A percentile compares a stretch with the other conserved stretches of the same genome.
Evolutionary conservation across 148 eudicot species (phyloP).

Genomic region (Rheum nobile): DNA sequence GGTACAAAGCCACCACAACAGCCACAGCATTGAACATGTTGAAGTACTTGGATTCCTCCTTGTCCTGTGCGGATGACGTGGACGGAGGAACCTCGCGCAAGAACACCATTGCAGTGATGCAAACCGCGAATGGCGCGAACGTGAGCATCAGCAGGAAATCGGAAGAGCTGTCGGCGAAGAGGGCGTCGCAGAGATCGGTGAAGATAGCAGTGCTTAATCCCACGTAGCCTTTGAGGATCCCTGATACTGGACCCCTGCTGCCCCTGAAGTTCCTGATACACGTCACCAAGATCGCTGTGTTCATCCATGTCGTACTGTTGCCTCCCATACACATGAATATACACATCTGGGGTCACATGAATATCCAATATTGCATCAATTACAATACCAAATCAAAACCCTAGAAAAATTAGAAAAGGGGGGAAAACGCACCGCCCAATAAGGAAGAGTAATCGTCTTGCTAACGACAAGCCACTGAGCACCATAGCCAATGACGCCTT

Average conservation of each 20-base stretch:
- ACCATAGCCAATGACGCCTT: constrained; percentile 56
- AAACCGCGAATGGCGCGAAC: constrained; percentile 39
- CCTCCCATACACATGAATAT: constrained; percentile 35
- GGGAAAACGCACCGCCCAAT: constrained; percentile 45
- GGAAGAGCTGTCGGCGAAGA: constrained; percentile 47
- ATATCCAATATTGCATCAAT: background rate
- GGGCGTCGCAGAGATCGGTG: constrained; percentile 47
- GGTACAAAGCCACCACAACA: constrained; percentile 47
- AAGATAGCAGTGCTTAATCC: constrained; percentile 57
- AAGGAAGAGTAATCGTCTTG: constrained; percentile 38
- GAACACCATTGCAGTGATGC: constrained; percentile 50
- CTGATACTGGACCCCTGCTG: constrained; percentile 46
- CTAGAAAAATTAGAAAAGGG: background rate
- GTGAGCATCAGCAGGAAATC: constrained; percentile 51
- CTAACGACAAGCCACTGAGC: constrained; percentile 69
- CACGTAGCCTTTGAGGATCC: constrained; percentile 51
- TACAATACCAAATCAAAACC: background rate
- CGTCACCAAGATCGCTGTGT: constrained; percentile 54
- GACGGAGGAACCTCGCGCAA: constrained; percentile 55
- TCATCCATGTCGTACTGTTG: constrained; percentile 68
- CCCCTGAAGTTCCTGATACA: constrained; percentile 49
- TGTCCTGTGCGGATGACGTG: constrained; percentile 25
- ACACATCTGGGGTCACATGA: constrained; percentile 14
- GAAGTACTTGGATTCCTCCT: constrained; percentile 28
- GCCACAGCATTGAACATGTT: constrained; percentile 45